These are phyloP conservation scores for Ustilaginoidea virens DNA, from an alignment of 2,329 filamentous ascomycete species.

Conservation along the genomic window DNA sequence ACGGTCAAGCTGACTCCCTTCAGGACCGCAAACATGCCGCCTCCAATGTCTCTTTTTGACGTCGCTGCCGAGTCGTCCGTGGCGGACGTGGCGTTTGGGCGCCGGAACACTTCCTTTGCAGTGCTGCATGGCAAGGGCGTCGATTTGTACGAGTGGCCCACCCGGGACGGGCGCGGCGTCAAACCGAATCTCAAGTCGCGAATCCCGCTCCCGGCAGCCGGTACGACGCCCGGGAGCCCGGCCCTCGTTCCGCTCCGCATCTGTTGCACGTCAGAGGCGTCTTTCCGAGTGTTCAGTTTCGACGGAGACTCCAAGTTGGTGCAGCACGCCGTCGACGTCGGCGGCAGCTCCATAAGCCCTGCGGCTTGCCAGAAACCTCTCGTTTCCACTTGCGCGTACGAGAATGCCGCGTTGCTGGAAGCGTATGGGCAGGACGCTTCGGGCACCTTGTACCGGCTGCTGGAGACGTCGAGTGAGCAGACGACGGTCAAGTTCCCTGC, in stretches of 20 bases:
- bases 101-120: conserved; percentile 48
- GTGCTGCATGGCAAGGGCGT: conserved; percentile 54
- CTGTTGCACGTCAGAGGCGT: conserved; percentile 12
- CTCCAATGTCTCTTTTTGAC: conserved; percentile 80
- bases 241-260: conserved; percentile 20
- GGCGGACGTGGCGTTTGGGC: conserved; percentile 61
- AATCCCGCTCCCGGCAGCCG: conserved; percentile 20
- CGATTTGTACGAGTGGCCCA: conserved; percentile 54
- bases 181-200: conserved; percentile 24
- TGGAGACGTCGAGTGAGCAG: conserved; percentile 14
- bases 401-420: conserved; percentile 14
- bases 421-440: conserved; percentile 29
- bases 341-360: conserved; percentile 5
- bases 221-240: too few relatives aligned
- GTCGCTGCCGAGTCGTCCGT: conserved; percentile 45
- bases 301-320: conserved; percentile 11
- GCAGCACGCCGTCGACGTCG: conserved; percentile 10
- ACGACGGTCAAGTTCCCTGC: conserved; percentile 24
- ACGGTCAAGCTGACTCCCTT: conserved; percentile 75
- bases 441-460: conserved; percentile 28
- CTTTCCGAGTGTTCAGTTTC: conserved; percentile 18
- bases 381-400: conserved; percentile 17
- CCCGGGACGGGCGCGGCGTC: conserved; percentile 36
- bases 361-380: conserved; percentile 10
- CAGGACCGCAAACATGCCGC: conserved; percentile 69